Conservation (phyloP, 768 basidiomycete species). For the Phaeotremella skinneri region DNA sequence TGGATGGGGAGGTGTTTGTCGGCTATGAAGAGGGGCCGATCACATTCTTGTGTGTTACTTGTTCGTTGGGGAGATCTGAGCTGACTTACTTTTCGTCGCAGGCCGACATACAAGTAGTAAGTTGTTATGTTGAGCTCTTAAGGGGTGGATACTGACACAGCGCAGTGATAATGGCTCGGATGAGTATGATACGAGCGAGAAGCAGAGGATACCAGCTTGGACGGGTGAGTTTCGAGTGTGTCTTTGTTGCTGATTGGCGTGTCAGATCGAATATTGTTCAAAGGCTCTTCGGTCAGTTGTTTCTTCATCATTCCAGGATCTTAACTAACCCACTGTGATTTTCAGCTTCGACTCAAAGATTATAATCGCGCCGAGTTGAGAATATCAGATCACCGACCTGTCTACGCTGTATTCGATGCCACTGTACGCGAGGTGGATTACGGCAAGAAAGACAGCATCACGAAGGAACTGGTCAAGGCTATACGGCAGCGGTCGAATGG, state of each 20-base stretch:
- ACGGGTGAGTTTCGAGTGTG: constrained; percentile 63
- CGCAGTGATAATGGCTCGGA: constrained; percentile 59
- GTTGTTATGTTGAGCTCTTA: constrained; percentile 58
- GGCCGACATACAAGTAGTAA: constrained; percentile 86
- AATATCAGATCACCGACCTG: constrained; percentile 96
- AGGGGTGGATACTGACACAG: constrained; percentile 9
- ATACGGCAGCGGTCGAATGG: constrained; percentile 11
- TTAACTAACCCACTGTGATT: background rate
- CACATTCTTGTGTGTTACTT: constrained; percentile 59
- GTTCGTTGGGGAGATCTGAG: background rate
- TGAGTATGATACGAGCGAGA: constrained; percentile 91
- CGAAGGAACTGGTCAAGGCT: constrained; percentile 25
- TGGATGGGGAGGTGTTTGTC: constrained; percentile 67
- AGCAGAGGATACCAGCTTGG: constrained; percentile 95
- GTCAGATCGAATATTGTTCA: constrained; percentile 86
- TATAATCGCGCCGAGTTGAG: constrained; percentile 82
- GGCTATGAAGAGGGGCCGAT: constrained; percentile 87
- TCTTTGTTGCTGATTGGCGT: constrained; percentile 18
- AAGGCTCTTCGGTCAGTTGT: constrained; percentile 58
- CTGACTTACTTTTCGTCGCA: constrained; percentile 3
- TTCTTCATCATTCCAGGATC: background rate
- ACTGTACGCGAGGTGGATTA: constrained; percentile 76
- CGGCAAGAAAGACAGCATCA: constrained; percentile 66
- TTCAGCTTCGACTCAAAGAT: constrained; percentile 64
- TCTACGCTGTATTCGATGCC: constrained; percentile 78